Percentiles rank a stretch among this genome's conserved stretches.
Conservation (phyloP, 768 basidiomycete species). For the Xerocomellus dryophilus region DNA sequence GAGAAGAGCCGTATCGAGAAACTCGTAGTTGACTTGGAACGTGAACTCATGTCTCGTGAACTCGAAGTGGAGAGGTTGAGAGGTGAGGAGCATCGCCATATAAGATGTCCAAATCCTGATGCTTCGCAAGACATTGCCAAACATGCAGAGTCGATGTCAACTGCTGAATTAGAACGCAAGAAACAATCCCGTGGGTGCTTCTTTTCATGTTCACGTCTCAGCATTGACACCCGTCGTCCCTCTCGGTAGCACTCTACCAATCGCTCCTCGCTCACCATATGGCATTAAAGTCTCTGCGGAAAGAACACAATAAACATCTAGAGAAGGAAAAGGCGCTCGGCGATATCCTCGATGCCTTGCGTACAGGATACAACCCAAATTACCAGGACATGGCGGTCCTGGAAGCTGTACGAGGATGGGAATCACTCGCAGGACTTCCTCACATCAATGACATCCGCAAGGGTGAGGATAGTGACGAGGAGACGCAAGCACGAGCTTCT, state of each 20-base stretch:
- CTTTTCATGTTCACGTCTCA: neutral
- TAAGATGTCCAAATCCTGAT: neutral
- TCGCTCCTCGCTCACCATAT: slow-evolving; percentile 69
- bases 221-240: neutral
- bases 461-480: slow-evolving; percentile 38
- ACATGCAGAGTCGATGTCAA: slow-evolving; percentile 71
- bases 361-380: slow-evolving; percentile 92
- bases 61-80: slow-evolving; percentile 70
- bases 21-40: slow-evolving; percentile 48
- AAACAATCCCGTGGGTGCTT: slow-evolving; percentile 74
- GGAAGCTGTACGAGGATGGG: slow-evolving; percentile 94
- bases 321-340: slow-evolving; percentile 76
- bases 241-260: slow-evolving; percentile 67
- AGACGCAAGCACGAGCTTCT: slow-evolving; percentile 19
- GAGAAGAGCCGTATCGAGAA: slow-evolving; percentile 83
- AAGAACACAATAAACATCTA: slow-evolving; percentile 67
- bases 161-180: slow-evolving; percentile 78
- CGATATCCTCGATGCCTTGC: slow-evolving; percentile 77
- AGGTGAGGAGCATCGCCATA: slow-evolving; percentile 43
- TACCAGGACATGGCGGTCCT: slow-evolving; percentile 99
- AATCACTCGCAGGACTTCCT: slow-evolving; percentile 64
- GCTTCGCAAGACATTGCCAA: slow-evolving; percentile 66
- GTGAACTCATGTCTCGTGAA: slow-evolving; percentile 61
- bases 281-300: slow-evolving; percentile 74
- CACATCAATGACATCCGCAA: slow-evolving; percentile 70